Conservation (phyloP, 2,329 filamentous ascomycete species). For the Alternaria sp. region DNA sequence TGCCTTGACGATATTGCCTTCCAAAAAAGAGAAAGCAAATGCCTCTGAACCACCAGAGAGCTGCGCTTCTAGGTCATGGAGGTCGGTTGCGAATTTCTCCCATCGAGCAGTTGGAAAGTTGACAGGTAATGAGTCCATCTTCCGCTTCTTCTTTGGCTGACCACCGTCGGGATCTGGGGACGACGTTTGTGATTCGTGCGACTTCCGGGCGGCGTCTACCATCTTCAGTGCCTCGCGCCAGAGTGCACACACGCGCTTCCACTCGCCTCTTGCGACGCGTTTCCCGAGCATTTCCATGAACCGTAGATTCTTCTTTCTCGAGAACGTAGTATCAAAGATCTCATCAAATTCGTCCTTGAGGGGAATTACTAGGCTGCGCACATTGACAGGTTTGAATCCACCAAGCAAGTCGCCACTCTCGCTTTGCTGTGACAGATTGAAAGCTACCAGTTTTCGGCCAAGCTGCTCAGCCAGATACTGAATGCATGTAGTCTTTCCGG, state of each 20-base stretch:
- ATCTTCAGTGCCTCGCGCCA: slow-evolving; percentile 91
- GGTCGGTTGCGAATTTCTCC: slow-evolving; percentile 78
- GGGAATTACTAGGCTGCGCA: slow-evolving; percentile 85
- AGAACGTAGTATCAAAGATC: slow-evolving; percentile 88
- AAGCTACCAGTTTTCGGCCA: slow-evolving; percentile 86
- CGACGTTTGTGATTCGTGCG: slow-evolving; percentile 53
- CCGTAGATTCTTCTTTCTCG: slow-evolving; percentile 79
- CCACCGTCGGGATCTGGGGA: slow-evolving; percentile 58
- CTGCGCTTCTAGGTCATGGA: slow-evolving; percentile 83
- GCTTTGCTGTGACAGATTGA: slow-evolving; percentile 97
- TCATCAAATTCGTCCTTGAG: slow-evolving; percentile 94
- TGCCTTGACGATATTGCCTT: slow-evolving; percentile 97
- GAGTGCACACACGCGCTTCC: slow-evolving; percentile 83
- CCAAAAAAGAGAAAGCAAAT: slow-evolving; percentile 95
- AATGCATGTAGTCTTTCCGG: slow-evolving; percentile 95
- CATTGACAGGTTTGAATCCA: slow-evolving; percentile 95
- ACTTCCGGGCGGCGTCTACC: slow-evolving; percentile 66
- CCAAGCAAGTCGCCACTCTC: slow-evolving; percentile 96
- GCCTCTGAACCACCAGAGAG: slow-evolving; percentile 74
- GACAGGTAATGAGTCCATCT: slow-evolving; percentile 63
- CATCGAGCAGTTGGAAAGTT: slow-evolving; percentile 73
- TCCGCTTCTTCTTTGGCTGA: slow-evolving; percentile 77
- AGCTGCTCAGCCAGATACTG: slow-evolving; percentile 88
- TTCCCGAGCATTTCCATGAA: slow-evolving; percentile 85
- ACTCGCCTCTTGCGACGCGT: slow-evolving; percentile 81